Conservation (phyloP, 371 early-diverging fungal genomes). For the Amoeboaphelidium protococcarum region DNA sequence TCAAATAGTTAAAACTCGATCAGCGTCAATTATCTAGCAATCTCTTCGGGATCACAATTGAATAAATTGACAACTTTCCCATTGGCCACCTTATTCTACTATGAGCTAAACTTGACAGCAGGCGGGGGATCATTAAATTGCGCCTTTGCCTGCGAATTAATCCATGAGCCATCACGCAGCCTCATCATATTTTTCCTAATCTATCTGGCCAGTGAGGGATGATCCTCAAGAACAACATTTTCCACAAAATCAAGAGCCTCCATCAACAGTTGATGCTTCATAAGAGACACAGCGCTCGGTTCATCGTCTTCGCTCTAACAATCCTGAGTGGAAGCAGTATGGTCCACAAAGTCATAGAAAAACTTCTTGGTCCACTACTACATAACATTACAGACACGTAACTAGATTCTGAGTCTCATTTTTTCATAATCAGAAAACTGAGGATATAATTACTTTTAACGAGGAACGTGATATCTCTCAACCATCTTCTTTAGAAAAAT, state of each 20-base stretch:
- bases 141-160: no score
- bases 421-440: slow-evolving; percentile 7
- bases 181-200: slow-evolving; percentile 7
- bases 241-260: slow-evolving; percentile 7
- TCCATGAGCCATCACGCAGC: slow-evolving; percentile 5
- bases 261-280: not conserved
- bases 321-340: not conserved
- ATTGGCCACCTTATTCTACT: not conserved
- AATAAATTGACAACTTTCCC: not conserved
- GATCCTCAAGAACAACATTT: slow-evolving; percentile 8
- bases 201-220: slow-evolving; percentile 8
- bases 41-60: not conserved
- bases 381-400: slow-evolving; percentile 13
- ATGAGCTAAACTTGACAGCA: not conserved
- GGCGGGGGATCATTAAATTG: not conserved
- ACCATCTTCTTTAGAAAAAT: slow-evolving; percentile 7
- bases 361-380: slow-evolving; percentile 13
- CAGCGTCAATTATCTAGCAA: not conserved
- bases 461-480: slow-evolving; percentile 7
- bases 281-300: slow-evolving; percentile 2
- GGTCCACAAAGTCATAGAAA: slow-evolving; percentile 7
- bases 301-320: not conserved
- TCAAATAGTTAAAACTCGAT: not conserved
- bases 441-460: not conserved
- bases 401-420: slow-evolving; percentile 9